phyloP scores from a whole-genome alignment of 257 asterid species.

The Fraxinus anomala region DNA sequence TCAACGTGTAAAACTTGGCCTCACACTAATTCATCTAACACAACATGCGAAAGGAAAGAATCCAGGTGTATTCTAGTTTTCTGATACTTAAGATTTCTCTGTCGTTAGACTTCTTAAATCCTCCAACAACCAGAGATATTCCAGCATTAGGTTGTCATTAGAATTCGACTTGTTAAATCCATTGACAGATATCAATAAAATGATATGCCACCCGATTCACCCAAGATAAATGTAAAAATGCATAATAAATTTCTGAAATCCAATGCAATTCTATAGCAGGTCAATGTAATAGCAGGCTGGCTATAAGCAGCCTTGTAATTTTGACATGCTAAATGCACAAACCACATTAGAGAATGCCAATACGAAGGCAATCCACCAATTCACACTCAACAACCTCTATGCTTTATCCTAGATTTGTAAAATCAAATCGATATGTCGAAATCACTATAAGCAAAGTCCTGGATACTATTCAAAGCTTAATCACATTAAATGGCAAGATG shows the following conservation, averaged over 20 bases:
- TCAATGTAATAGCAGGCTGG: not conserved
- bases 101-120: not conserved
- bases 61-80: not conserved
- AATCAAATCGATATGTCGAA: not conserved
- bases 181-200: constrained; percentile 8
- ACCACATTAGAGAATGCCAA: not conserved
- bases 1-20: constrained; percentile 4
- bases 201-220: not conserved
- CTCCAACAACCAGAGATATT: constrained; percentile 3
- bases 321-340: constrained; percentile 17
- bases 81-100: not conserved
- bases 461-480: not conserved
- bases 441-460: not conserved
- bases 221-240: constrained; percentile 4
- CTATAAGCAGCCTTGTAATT: not conserved
- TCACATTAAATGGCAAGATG: constrained; percentile 6
- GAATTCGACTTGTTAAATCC: not conserved
- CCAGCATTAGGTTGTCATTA: not conserved
- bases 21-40: not conserved
- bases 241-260: constrained; percentile 14
- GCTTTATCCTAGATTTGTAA: constrained; percentile 10
- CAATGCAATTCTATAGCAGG: not conserved
- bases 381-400: constrained; percentile 7
- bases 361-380: constrained; percentile 7
- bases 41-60: not conserved